Evolutionary conservation across 768 basidiomycete genomes (phyloP).

Genomic region (Agrocybe pediades): DNA sequence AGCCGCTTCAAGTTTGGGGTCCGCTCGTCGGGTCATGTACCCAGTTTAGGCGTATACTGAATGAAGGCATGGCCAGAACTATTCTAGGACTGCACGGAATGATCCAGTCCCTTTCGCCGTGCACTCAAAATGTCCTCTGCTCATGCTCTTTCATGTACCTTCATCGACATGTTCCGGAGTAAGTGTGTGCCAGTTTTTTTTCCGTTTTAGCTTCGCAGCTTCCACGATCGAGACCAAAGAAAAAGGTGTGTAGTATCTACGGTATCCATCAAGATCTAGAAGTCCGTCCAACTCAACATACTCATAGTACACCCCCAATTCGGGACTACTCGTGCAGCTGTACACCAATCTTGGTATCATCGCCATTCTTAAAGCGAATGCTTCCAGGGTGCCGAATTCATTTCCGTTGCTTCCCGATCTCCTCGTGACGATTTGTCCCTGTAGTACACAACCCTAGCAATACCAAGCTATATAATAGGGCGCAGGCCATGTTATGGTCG

Average conservation of each 20-base stretch:
- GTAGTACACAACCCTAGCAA: constrained; percentile 13
- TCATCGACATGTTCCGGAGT: constrained; percentile 1
- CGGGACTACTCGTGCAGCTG: too few species aligned
- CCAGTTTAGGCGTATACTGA: neutral
- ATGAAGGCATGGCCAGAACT: neutral
- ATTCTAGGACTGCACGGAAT: neutral
- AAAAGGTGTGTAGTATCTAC: too few species aligned
- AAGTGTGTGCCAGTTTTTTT: neutral
- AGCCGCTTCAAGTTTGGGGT: too few species aligned
- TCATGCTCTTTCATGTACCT: constrained; percentile 2
- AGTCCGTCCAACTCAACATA: neutral
- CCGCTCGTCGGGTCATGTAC: too few species aligned
- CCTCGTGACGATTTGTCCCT: constrained; percentile 22
- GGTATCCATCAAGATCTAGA: neutral
- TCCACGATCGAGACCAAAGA: neutral
- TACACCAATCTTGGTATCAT: constrained; percentile 10
- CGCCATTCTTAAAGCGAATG: neutral
- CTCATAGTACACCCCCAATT: too few species aligned
- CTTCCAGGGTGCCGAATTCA: constrained; percentile 16
- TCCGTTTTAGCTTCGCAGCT: neutral
- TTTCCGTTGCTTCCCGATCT: constrained; percentile 35
- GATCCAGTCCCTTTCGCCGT: neutral
- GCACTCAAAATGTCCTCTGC: neutral
- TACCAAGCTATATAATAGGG: constrained; percentile 13
- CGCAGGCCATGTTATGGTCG: constrained; percentile 19